These are phyloP conservation scores for Hygrocybe coccinea DNA, from an alignment of 768 basidiomycete genomes.

Conservation along the genomic window DNA sequence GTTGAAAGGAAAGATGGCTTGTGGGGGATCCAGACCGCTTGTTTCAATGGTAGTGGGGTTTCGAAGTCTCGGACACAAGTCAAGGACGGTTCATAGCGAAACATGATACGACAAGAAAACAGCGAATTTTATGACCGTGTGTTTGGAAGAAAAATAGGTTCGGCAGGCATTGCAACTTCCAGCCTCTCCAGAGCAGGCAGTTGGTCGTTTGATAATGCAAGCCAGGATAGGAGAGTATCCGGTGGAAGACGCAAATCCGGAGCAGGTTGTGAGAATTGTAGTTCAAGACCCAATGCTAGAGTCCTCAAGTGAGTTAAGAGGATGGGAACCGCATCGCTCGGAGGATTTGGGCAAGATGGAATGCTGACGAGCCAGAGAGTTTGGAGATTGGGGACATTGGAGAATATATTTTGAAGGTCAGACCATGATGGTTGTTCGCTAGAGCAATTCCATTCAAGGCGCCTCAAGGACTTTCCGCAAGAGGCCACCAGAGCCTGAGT, in stretches of 20 bases:
- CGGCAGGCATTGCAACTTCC: slow-evolving; percentile 41
- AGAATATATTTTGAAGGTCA: slow-evolving; percentile 37
- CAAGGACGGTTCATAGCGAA: slow-evolving; percentile 27
- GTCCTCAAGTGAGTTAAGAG: slow-evolving; percentile 31
- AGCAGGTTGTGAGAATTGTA: slow-evolving; percentile 16
- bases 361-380: slow-evolving; percentile 42
- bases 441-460: slow-evolving; percentile 42
- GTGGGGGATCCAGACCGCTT: slow-evolving; percentile 27
- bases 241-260: slow-evolving; percentile 26
- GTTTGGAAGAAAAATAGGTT: slow-evolving; percentile 34
- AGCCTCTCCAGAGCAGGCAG: slow-evolving; percentile 40
- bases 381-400: slow-evolving; percentile 28
- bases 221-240: slow-evolving; percentile 37
- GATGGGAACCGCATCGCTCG: slow-evolving; percentile 14
- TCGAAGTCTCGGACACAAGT: slow-evolving; percentile 38
- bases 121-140: slow-evolving; percentile 40
- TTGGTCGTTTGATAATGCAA: slow-evolving; percentile 30
- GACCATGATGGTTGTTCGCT: slow-evolving; percentile 40
- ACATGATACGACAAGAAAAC: slow-evolving; percentile 35
- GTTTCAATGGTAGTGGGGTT: slow-evolving; percentile 34
- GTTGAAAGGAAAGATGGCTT: slow-evolving; percentile 35
- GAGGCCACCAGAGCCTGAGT: slow-evolving; percentile 30
- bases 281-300: slow-evolving; percentile 38
- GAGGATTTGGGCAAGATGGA: slow-evolving; percentile 29
- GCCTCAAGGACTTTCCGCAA: slow-evolving; percentile 33